Base-by-base conservation (phyloP, 768 basidiomycete species). In the Trametes elegans region DNA sequence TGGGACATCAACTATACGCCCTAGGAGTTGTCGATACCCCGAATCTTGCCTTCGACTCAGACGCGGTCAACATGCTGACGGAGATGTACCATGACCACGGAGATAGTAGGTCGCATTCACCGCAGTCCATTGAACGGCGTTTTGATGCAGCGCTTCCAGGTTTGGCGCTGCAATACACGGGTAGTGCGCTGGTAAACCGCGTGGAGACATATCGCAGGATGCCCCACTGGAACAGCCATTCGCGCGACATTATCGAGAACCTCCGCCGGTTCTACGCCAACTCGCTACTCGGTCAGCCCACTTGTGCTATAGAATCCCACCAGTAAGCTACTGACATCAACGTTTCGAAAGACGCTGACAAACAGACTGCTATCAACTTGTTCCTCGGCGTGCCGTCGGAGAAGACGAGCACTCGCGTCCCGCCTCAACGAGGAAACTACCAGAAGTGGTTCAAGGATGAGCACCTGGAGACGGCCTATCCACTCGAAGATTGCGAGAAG, bases 51-150 rank as follows among this genome's bases (percentile, higher is more conserved):
- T 96, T 96, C 65, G 93, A 96, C 64, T 93, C 90, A 9, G 95
- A 96, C 68, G 94, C 93, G 1, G 90, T 95, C 35, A 93, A 95
- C 68, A 94, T 98, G 83, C 66, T 99, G 62, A 98, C 94, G 3
- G 93, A 97, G 73, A 98, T 99, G 94, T 98, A 95, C 69, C 93
- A 96, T 67, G 93, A 97, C 68, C 94, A 97, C 62, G 93, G 93
- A 1, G 93, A 97, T 66, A 95, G 93, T 93, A 66, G 65, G 89
- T 71, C 13, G 51, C 19, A 14, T 27, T 41, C 10, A 32, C n/a
- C 26, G 23, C 29, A 28, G 48, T 38, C 23, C 35, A 26, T 5
- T 19, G 19, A 19, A 26, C 2, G 14, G 3, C 27, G 23, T 3
- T 27, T 26, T 53, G 2, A 9, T 52, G 56, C 38, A 40, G 50